phyloP scores from a whole-genome alignment of 1,139 yeast species.

The Lodderomyces theae region DNA sequence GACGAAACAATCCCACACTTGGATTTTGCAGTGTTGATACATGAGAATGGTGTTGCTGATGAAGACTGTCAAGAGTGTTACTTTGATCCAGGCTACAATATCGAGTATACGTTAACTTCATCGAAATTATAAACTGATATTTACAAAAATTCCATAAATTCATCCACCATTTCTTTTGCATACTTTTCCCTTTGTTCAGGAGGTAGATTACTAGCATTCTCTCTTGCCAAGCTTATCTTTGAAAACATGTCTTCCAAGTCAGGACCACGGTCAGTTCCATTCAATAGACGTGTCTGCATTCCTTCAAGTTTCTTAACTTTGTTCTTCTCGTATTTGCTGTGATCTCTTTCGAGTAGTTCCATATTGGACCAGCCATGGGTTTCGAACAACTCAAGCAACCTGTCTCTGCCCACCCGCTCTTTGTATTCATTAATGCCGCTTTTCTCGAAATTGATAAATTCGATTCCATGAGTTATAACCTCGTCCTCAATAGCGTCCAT shows the following conservation, averaged over 20 bases:
- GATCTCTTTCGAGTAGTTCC: conserved; percentile 13
- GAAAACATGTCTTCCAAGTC: conserved; percentile 29
- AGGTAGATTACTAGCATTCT: conserved; percentile 22
- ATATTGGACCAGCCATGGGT: conserved; percentile 40
- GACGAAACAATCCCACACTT: conserved; percentile 48
- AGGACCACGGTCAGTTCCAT: conserved; percentile 9
- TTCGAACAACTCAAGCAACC: conserved; percentile 37
- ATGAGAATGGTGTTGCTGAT: conserved; percentile 74
- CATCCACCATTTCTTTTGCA: conserved; percentile 34
- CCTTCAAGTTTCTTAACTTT: conserved; percentile 23
- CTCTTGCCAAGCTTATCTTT: conserved; percentile 32
- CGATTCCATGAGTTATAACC: conserved; percentile 29
- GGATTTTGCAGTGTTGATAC: conserved; percentile 83
- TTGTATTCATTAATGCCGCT: conserved; percentile 26
- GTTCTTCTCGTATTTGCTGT: conserved; percentile 17
- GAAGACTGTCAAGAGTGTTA: conserved; percentile 84
- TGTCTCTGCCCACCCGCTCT: conserved; percentile 27
- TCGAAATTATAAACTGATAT: conserved; percentile 17
- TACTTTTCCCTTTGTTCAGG: conserved; percentile 28
- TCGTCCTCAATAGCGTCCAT: conserved; percentile 30
- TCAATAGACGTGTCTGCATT: conserved; percentile 22
- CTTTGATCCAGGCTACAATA: conserved; percentile 56
- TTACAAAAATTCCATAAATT: conserved; percentile 37
- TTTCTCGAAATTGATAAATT: conserved; percentile 25
- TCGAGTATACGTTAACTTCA: conserved; percentile 25